Base-by-base conservation (phyloP, 106 monocot species). In the Platanthera guangdongensis region DNA sequence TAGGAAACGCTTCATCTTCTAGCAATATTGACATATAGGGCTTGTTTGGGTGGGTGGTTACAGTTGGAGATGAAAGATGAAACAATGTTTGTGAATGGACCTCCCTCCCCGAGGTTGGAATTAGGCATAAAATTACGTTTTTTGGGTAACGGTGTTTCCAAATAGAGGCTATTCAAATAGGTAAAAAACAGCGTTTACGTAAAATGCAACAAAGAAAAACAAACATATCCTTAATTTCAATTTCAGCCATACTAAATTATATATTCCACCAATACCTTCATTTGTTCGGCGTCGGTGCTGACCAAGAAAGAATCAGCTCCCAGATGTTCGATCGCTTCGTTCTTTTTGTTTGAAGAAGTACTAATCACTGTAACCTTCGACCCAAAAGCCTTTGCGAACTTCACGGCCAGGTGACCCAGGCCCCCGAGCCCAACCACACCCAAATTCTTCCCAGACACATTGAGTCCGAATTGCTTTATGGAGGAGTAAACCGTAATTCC, bases 351-450 rank as follows among this genome's bases (percentile, higher is more conserved):
- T 13, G 18, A 67, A 9, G 81, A 81, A 21, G 72, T 72, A 68
- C 81, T 81, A 9, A 81, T 81, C 32, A 81, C 76, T 3, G 81
- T 76, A 51, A 81, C 81, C 11, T 57, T 76, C 71, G 60, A 47
- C 1, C 81, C 81, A 47, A 76, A 71, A 8, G 81, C 81, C 55
- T 81, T 81, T 13, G 50, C 81, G n/a, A 81, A 81, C 81, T 76
- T 81, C n/a, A 81, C 81, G 16, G 81, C 81, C 15, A 81, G 45
- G n/a, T 81, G 81, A 10, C 81, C 81, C 6, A 81, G 81, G 0
- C 81, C 81, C 14, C 81, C 81, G 9, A 81, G 81, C 51, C 81
- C 81, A 18, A 81, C 76, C n/a, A 81, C 81, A 15, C 81, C 81
- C 8, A 81, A 32, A 51, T 77, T 76, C 71, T 50, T 55, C 9